Conservation (phyloP, 352 stramenopile genomes). For the Phytopythium ostracodes region DNA sequence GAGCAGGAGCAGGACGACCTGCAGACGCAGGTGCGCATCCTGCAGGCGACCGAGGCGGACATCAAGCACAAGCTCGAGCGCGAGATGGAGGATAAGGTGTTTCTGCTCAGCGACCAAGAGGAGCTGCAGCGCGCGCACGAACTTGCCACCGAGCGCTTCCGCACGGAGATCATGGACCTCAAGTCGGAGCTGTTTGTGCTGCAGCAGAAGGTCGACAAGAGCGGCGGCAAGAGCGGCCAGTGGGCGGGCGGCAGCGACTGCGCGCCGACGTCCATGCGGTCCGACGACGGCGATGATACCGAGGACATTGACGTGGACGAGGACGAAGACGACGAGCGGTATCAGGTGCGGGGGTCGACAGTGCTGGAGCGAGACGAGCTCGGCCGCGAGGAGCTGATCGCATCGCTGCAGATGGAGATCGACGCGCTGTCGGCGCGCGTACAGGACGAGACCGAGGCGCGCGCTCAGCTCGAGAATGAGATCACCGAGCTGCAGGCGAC, state of each 20-base stretch:
- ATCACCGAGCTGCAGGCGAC: slow-evolving; percentile 50
- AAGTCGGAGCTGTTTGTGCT: slow-evolving; percentile 80
- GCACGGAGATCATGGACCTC: slow-evolving; percentile 82
- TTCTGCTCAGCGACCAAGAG: slow-evolving; percentile 77
- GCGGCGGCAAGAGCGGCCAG: slow-evolving; percentile 10
- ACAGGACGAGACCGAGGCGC: slow-evolving; percentile 64
- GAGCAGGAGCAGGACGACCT: slow-evolving; percentile 80
- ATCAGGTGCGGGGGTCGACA: slow-evolving; percentile 38
- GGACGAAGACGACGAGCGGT: slow-evolving; percentile 18
- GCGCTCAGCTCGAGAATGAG: slow-evolving; percentile 52
- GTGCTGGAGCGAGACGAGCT: slow-evolving; percentile 56
- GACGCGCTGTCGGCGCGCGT: slow-evolving; percentile 51
- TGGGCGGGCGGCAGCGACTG: slow-evolving; percentile 22
- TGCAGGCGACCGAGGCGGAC: slow-evolving; percentile 76
- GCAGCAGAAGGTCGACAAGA: slow-evolving; percentile 53
- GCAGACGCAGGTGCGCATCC: slow-evolving; percentile 74
- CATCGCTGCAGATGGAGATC: slow-evolving; percentile 62
- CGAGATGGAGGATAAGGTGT: slow-evolving; percentile 86
- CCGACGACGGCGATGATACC: slow-evolving; percentile 26
- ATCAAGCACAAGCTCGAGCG: slow-evolving; percentile 80
- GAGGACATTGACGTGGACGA: slow-evolving; percentile 19
- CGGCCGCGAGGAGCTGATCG: slow-evolving; percentile 61
- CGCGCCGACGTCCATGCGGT: slow-evolving; percentile 27
- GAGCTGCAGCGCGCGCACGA: slow-evolving; percentile 81
- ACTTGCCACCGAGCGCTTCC: slow-evolving; percentile 69